These are phyloP conservation scores for Cystobasidium pallidum DNA, from an alignment of 1,284 basidiomycete species.

Conservation along the genomic window DNA sequence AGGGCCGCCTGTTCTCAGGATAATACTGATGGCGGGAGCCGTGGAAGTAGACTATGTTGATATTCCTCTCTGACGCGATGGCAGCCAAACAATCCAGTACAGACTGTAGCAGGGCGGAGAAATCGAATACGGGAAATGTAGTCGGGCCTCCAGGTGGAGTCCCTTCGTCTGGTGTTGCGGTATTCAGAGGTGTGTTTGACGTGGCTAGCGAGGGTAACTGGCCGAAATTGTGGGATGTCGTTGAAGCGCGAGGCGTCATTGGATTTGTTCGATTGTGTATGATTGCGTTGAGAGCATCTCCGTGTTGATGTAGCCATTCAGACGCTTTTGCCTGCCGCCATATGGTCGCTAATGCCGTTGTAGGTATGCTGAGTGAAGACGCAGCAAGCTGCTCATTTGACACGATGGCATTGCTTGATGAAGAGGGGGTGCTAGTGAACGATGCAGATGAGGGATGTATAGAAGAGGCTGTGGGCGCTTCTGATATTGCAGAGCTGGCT, in stretches of 20 bases:
- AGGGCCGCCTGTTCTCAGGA: conserved; percentile 7
- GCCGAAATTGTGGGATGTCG: background rate
- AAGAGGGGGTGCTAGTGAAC: background rate
- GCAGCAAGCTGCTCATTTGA: conserved; percentile 52
- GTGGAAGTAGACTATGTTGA: conserved; percentile 61
- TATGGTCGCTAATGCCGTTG: conserved; percentile 50
- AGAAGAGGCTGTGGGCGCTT: conserved; percentile 41
- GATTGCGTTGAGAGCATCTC: conserved; percentile 39
- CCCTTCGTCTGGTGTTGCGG: background rate
- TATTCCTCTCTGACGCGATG: conserved; percentile 74
- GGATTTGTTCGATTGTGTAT: conserved; percentile 39
- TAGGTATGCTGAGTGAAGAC: conserved; percentile 50
- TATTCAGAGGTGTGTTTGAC: background rate
- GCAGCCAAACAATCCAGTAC: conserved; percentile 83
- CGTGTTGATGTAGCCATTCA: conserved; percentile 51
- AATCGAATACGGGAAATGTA: conserved; percentile 60
- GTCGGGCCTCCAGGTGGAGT: background rate
- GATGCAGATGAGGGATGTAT: conserved; percentile 20
- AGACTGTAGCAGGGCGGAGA: conserved; percentile 72
- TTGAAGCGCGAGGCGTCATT: conserved; percentile 28
- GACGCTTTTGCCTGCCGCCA: conserved; percentile 51
- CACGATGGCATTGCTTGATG: background rate
- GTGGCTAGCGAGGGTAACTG: background rate
- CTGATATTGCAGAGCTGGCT: conserved; percentile 40
- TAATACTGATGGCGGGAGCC: conserved; percentile 23